Base-by-base conservation (phyloP, 148 eudicot genomes). In the Vaccinium macrocarpon region DNA sequence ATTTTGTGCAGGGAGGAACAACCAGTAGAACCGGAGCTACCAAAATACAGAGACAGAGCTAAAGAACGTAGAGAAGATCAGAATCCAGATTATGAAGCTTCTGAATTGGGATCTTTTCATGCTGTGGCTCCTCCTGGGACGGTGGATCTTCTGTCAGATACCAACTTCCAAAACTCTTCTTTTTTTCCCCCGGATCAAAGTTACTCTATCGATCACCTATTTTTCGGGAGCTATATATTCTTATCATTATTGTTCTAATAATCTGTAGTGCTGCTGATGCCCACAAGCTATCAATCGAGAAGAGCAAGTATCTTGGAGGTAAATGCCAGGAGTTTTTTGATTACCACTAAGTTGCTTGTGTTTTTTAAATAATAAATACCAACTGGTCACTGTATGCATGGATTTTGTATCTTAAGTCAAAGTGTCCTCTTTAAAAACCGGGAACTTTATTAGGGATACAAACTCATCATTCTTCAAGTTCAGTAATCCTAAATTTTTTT, bases 221-320 rank as follows among this genome's bases (percentile, higher is more conserved):
- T 35, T 77, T 1, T 21, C 35, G 51, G 49, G 29, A 49, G 8
- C 0, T 64, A 51, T 79, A 50, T 25, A 4, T 77, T 11, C 35
- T 82, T 49, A 79, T 16, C 14, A n/a, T 1, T 71, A 2, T 42
- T 32, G 32, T 83, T 29, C 53, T 49, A 29, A 29, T 76, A 52
- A 68, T 64, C 83, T 82, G 83, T 71, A 96, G 99, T 87, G 84
- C 95, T 49, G 95, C 97, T 68, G 99, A 96, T 77, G 94, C 94
- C 4, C 94, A 94, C 79, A 96, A 93, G 95, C 83, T 94, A 75
- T 95, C 99, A 51, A 96, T 96, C 70, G 99, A 96, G 91, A 94
- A 94, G 95, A 96, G 99, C 91, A 96, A 96, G 88, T 96, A 96
- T 85, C 99, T 96, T 89, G 99, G 99, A 94, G 99, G 99, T 96